These are phyloP conservation scores for Corylus heterophylla DNA, from an alignment of 306 rosid genomes.

Conservation along the genomic window DNA sequence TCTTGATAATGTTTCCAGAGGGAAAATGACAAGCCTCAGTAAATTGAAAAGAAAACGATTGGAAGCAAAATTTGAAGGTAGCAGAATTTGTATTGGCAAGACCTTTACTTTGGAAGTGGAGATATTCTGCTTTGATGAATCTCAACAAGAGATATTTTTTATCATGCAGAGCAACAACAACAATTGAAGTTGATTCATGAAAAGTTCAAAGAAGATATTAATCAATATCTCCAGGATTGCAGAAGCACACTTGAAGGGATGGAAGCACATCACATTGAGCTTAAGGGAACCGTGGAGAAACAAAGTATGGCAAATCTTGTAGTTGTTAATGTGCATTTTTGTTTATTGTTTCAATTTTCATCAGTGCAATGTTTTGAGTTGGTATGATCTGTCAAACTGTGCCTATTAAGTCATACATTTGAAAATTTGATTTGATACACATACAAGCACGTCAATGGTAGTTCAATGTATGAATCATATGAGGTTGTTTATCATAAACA, in stretches of 20 bases:
- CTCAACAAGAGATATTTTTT: not conserved
- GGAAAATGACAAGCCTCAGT: slow-evolving; percentile 53
- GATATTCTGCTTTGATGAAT: slow-evolving; percentile 12
- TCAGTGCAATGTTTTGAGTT: not conserved
- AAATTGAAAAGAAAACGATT: slow-evolving; percentile 73
- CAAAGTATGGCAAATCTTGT: slow-evolving; percentile 55
- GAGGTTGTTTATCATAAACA: not conserved
- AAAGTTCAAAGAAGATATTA: slow-evolving; percentile 81
- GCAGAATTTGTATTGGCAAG: slow-evolving; percentile 20
- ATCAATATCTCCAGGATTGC: slow-evolving; percentile 77
- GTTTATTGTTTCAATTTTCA: not conserved
- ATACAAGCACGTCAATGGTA: not conserved
- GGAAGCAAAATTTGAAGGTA: slow-evolving; percentile 78
- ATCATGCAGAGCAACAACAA: slow-evolving; percentile 64
- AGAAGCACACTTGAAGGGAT: slow-evolving; percentile 63
- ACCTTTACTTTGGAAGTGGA: slow-evolving; percentile 11
- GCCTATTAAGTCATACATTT: not conserved
- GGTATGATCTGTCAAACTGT: not conserved
- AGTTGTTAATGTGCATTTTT: slow-evolving; percentile 24
- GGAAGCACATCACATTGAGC: slow-evolving; percentile 67
- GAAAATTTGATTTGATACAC: not conserved
- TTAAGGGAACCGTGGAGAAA: slow-evolving; percentile 74
- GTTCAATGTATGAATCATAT: not conserved
- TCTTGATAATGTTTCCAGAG: slow-evolving; percentile 56
- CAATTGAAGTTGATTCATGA: slow-evolving; percentile 64